Evolutionary conservation across 192 early-diverging fungal genomes (phyloP).

Genomic region (Entrophospora sp.): DNA sequence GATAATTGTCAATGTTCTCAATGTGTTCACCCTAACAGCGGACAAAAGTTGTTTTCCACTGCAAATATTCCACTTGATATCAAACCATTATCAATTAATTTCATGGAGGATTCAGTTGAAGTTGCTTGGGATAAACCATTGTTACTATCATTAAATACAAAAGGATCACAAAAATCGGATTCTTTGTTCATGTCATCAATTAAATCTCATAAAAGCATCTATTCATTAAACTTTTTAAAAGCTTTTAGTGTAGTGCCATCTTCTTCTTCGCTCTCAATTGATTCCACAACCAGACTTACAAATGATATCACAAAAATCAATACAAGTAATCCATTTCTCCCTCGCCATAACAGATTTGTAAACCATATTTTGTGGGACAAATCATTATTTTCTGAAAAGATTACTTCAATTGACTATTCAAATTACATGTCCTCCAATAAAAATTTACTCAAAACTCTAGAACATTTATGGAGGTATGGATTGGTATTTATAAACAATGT

Average conservation of each 20-base stretch:
- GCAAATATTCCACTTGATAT: conserved; percentile 43
- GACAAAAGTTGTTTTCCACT: conserved; percentile 49
- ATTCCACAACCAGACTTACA: too few species aligned
- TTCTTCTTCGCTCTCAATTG: too few species aligned
- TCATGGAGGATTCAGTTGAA: conserved; percentile 25
- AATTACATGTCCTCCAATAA: conserved; percentile 46
- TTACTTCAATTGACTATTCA: too few species aligned
- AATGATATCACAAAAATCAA: too few species aligned
- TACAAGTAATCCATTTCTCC: too few species aligned
- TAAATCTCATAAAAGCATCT: conserved; percentile 25
- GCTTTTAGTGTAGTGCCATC: too few species aligned
- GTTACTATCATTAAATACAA: not conserved
- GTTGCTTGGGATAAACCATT: conserved; percentile 42
- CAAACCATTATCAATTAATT: conserved; percentile 15
- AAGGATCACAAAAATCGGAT: not conserved
- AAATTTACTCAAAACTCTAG: conserved; percentile 43
- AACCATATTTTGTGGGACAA: conserved; percentile 46
- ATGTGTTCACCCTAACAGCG: conserved; percentile 47
- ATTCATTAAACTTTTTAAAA: conserved; percentile 25
- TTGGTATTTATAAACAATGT: conserved; percentile 58
- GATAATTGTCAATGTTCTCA: conserved; percentile 51
- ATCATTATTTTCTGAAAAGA: too few species aligned
- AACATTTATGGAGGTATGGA: conserved; percentile 56
- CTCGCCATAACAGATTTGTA: conserved; percentile 28
- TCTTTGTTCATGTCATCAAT: too few species aligned